Base-by-base conservation (phyloP, 1,284 basidiomycete genomes). In the Caloboletus inedulis region DNA sequence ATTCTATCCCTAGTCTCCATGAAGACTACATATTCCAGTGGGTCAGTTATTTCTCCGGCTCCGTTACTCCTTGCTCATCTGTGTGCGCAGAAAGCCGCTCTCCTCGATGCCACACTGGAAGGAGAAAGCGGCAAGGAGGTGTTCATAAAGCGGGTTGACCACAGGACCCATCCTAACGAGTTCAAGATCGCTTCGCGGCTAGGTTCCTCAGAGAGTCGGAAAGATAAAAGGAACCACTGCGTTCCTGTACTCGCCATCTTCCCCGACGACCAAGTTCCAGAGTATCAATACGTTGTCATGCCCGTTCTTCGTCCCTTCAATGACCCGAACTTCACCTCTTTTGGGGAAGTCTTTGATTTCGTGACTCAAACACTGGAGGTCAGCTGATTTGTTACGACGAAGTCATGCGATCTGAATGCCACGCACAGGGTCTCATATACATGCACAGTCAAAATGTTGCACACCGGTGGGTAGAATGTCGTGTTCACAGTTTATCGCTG, bases 61-160 rank as follows among this genome's bases (percentile, higher is more conserved):
- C 23, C 23, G 5, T 23, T 23, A 23, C 5, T 3, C 23, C 23
- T 23, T 23, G 23, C 23, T 23, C 23, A 23, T 5, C 3, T 5
- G 5, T 23, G 23, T 23, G 23, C 23, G 5, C 23, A 29, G 55
- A 53, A 57, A 39, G 16, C 7, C 0, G 3, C 39, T n/a, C 45
- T 59, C 2, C 56, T 56, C 1, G 55, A 56, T 49, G 55, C 55
- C 7, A 55, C 42, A 4, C 2, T n/a, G 0, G 36, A 43, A 18
- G 43, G 16, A 2, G 12, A 7, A 3, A 4, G 23, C 8, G 34
- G 46, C 14, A 49, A 31, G 19, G 18, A 25, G 1, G 58, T 61
- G 1, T 60, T 61, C 36, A 59, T 63, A 1, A 60, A 63, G 13
- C 1, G 55, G 0, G 8, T 56, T 0, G 31, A 60, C 4, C 12